phyloP scores from a whole-genome alignment of 2,329 filamentous ascomycete genomes.

The Botryosphaeria dothidea region DNA sequence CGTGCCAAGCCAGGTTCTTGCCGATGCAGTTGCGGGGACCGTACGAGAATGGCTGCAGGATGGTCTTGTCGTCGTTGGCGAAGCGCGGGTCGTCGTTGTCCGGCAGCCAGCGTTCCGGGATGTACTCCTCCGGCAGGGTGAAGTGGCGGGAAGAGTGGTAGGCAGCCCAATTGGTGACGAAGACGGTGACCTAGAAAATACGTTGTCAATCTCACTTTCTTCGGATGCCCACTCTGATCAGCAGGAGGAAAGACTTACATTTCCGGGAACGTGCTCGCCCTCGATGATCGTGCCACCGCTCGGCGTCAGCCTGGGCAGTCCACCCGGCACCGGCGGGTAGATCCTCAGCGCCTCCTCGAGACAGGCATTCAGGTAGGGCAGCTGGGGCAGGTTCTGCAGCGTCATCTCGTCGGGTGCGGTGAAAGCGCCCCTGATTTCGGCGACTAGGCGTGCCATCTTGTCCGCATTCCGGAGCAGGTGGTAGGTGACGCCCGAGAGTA shows the following conservation, averaged over 20 bases:
- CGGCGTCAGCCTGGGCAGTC: slow-evolving; percentile 30
- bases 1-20: slow-evolving; percentile 38
- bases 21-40: slow-evolving; percentile 36
- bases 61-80: slow-evolving; percentile 26
- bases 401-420: neutral
- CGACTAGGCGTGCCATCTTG: neutral
- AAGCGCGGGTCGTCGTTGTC: slow-evolving; percentile 26
- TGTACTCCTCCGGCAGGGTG: slow-evolving; percentile 27
- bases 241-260: slow-evolving; percentile 22
- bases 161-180: slow-evolving; percentile 25
- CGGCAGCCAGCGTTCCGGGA: slow-evolving; percentile 37
- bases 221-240: no score
- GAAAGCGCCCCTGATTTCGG: slow-evolving; percentile 7
- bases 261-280: slow-evolving; percentile 27
- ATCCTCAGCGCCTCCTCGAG: slow-evolving; percentile 46
- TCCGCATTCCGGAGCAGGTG: slow-evolving; percentile 32
- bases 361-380: slow-evolving; percentile 23
- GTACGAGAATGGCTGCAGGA: slow-evolving; percentile 28
- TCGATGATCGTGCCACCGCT: slow-evolving; percentile 30
- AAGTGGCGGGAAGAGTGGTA: slow-evolving; percentile 32
- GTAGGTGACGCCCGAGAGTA: slow-evolving; percentile 33
- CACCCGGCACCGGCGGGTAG: slow-evolving; percentile 44
- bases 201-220: no score
- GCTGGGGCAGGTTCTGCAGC: slow-evolving; percentile 4
- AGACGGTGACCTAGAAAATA: slow-evolving; percentile 23